These are phyloP conservation scores for Psidium friedrichsthalianum DNA, from an alignment of 345 rosid species.

Conservation along the genomic window DNA sequence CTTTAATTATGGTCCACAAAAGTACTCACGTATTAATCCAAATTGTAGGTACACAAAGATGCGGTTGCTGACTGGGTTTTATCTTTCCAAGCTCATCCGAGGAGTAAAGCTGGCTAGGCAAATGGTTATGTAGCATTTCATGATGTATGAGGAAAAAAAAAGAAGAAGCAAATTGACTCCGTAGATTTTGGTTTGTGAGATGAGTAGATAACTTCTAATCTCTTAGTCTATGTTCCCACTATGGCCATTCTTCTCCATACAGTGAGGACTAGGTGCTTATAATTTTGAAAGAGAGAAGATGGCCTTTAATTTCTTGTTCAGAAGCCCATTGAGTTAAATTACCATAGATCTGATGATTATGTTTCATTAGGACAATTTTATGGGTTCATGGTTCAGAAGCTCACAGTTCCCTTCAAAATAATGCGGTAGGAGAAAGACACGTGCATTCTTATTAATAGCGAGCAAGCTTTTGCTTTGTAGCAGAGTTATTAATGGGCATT, in stretches of 20 bases:
- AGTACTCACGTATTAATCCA: not conserved
- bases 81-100: conserved; percentile 61
- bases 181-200: not conserved
- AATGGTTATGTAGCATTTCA: conserved; percentile 37
- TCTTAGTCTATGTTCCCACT: not conserved
- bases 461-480: not conserved
- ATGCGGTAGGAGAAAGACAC: conserved; percentile 33
- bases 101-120: conserved; percentile 22
- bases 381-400: conserved; percentile 61
- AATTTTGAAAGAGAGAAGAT: not conserved
- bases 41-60: conserved; percentile 29
- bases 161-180: not conserved
- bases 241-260: not conserved
- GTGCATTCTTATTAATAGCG: not conserved
- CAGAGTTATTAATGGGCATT: not conserved
- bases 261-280: not conserved
- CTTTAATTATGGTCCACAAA: not conserved
- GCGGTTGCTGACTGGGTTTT: conserved; percentile 64
- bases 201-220: not conserved
- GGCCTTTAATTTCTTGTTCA: not conserved
- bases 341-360: not conserved
- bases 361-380: conserved; percentile 60
- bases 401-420: conserved; percentile 50
- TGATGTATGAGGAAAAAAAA: not conserved
- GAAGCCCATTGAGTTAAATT: not conserved